Percentiles rank a stretch among this genome's conserved stretches.
phyloP scores from a whole-genome alignment of 1,284 basidiomycete species.

The Cryptococcus sp. region DNA sequence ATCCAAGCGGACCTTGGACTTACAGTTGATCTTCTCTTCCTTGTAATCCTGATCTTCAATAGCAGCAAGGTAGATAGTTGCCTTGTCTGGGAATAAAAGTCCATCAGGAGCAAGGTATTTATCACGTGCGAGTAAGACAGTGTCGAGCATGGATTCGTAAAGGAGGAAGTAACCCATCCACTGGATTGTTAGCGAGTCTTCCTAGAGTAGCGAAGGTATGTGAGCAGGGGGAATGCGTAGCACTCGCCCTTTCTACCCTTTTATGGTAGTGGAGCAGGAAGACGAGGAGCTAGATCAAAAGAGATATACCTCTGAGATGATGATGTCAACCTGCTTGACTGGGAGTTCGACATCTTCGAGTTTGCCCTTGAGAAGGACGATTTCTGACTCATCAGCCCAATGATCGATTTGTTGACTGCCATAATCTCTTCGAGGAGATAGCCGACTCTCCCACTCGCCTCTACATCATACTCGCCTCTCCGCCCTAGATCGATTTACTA shows the following conservation, averaged over 20 bases:
- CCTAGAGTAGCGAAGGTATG: too few relatives aligned
- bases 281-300: too few relatives aligned
- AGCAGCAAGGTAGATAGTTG: slow-evolving; percentile 88
- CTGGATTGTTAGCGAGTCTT: slow-evolving; percentile 12
- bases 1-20: slow-evolving; percentile 37
- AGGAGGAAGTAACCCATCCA: slow-evolving; percentile 57
- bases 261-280: too few relatives aligned
- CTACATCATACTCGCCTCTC: too few relatives aligned
- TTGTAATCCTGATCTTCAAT: slow-evolving; percentile 99
- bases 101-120: slow-evolving; percentile 90
- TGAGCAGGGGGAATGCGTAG: too few relatives aligned
- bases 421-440: too few relatives aligned
- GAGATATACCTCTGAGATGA: slow-evolving; percentile 77
- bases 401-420: not conserved
- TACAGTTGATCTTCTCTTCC: slow-evolving; percentile 99
- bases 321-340: slow-evolving; percentile 89
- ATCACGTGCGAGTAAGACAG: slow-evolving; percentile 93
- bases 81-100: slow-evolving; percentile 93
- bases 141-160: slow-evolving; percentile 99
- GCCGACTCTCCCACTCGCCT: too few relatives aligned
- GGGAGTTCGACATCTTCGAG: slow-evolving; percentile 87
- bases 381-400: slow-evolving; percentile 54
- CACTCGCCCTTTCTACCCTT: too few relatives aligned
- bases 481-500: too few relatives aligned
- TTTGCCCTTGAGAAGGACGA: slow-evolving; percentile 96